Conservation (phyloP, 371 early-diverging fungal species). For the Conidiobolus incongruus region DNA sequence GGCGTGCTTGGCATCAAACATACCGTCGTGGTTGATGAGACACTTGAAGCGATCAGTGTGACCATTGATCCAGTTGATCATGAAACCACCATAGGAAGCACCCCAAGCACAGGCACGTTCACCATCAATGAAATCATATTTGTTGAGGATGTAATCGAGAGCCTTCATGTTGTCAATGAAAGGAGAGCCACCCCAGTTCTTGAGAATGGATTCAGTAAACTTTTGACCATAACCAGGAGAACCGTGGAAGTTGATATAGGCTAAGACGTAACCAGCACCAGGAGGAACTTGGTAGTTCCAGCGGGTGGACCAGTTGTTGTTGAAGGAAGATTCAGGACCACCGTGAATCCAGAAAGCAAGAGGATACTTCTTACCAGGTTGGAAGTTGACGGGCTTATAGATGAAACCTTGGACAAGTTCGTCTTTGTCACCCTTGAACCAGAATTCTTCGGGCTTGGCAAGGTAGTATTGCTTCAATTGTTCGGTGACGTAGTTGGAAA, state of each 20-base stretch:
- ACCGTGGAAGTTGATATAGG: slow-evolving; percentile 54
- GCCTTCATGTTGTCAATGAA: slow-evolving; percentile 49
- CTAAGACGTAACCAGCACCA: slow-evolving; percentile 45
- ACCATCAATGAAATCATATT: slow-evolving; percentile 31
- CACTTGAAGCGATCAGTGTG: slow-evolving; percentile 42
- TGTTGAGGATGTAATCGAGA: slow-evolving; percentile 30
- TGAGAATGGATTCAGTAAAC: slow-evolving; percentile 46
- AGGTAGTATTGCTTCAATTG: slow-evolving; percentile 11
- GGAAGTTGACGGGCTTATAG: slow-evolving; percentile 37
- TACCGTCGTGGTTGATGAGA: slow-evolving; percentile 64
- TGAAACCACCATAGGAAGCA: too few species aligned
- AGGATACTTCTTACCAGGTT: slow-evolving; percentile 36
- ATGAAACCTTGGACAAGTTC: slow-evolving; percentile 45
- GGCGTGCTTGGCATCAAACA: slow-evolving; percentile 31
- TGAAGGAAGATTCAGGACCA: slow-evolving; percentile 4
- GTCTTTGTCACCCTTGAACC: slow-evolving; percentile 36
- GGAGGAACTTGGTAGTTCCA: slow-evolving; percentile 50
- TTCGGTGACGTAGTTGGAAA: slow-evolving; percentile 10
- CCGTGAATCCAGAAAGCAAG: slow-evolving; percentile 67
- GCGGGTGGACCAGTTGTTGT: neutral
- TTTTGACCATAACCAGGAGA: slow-evolving; percentile 65
- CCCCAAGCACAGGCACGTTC: slow-evolving; percentile 41
- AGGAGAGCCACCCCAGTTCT: slow-evolving; percentile 64
- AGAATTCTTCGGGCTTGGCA: slow-evolving; percentile 27
- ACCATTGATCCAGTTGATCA: slow-evolving; percentile 47